Evolutionary conservation across 108 stramenopile genomes (phyloP).

Genomic region (Nannochloropsis granulata): DNA sequence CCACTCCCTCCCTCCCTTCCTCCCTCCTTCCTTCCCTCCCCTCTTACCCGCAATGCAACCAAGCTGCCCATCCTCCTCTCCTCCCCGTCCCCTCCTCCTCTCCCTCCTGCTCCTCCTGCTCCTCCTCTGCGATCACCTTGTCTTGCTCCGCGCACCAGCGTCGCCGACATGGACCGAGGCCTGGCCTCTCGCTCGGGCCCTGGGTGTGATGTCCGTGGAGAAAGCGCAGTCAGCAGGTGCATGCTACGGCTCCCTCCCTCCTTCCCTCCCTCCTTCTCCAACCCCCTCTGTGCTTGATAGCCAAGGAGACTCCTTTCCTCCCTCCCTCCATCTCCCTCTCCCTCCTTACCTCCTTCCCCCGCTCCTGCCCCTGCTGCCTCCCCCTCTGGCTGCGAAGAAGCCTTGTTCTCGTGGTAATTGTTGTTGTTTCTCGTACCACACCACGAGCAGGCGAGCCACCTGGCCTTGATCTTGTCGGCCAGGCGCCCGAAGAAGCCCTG

Average conservation of each 20-base stretch:
- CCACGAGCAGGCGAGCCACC: neutral
- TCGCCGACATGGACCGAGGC: too few species aligned
- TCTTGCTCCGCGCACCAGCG: too few species aligned
- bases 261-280: neutral
- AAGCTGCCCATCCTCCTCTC: neutral
- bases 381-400: neutral
- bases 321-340: neutral
- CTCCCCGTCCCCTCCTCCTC: too few species aligned
- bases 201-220: too few species aligned
- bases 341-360: neutral
- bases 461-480: neutral
- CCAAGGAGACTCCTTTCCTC: neutral
- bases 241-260: too few species aligned
- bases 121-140: too few species aligned
- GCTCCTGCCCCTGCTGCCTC: neutral
- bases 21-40: too few species aligned
- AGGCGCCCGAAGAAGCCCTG: neutral
- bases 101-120: too few species aligned
- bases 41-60: neutral
- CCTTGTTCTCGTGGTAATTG: neutral
- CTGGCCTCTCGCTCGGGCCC: too few species aligned
- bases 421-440: neutral
- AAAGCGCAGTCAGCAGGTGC: too few species aligned
- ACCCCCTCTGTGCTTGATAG: too few species aligned
- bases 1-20: too few species aligned